Base-by-base conservation (phyloP, 1,139 yeast genomes). In the Hansenula lynferdii region DNA sequence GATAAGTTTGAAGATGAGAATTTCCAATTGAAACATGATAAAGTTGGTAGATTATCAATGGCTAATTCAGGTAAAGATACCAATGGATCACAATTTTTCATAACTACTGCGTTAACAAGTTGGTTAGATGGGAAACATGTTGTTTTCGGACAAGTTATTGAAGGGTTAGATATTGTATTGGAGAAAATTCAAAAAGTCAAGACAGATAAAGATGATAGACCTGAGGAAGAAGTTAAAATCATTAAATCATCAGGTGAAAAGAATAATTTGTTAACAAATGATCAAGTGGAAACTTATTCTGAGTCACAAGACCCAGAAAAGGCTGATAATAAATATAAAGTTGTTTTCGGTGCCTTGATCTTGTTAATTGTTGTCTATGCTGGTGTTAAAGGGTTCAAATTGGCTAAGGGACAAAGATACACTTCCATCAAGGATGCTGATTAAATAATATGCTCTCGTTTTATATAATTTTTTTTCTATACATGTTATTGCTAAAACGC, bases 41-140 rank as follows among this genome's bases (percentile, higher is more conserved):
- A 65, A 56, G 73, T 78, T 36, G 92, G 90, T 50, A 72, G 82
- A 58, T 65, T 84, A 51, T 77, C 86, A 40, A 84, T 84, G 87
- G 94, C 94, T 48, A 84, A 84, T 60, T 76, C 85, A 41, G 94
- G 92, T 44, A 79, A 77, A 54, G 77, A 82, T 67, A 80, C 90
- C 59, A 83, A 81, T 57, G 90, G 92, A 22, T 79, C 87, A 26
- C 94, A 84, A 62, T 84, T 84, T 61, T 80, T 80, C 65, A 75
- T 80, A 56, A 80, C 86, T 49, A 80, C 87, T 14, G 79, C 70
- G 7, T 62, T 71, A 15, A 77, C 85, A 27, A 62, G 67, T 31
- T 77, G 83, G 82, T 70, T 84, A 52, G 77, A 82, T 60, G 83
- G 82, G 29, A 64, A 63, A 19, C 89, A 84, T 60, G 94, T 84